Conservation (phyloP, 495 filamentous ascomycete species). For the Trichoderma parareesei region DNA sequence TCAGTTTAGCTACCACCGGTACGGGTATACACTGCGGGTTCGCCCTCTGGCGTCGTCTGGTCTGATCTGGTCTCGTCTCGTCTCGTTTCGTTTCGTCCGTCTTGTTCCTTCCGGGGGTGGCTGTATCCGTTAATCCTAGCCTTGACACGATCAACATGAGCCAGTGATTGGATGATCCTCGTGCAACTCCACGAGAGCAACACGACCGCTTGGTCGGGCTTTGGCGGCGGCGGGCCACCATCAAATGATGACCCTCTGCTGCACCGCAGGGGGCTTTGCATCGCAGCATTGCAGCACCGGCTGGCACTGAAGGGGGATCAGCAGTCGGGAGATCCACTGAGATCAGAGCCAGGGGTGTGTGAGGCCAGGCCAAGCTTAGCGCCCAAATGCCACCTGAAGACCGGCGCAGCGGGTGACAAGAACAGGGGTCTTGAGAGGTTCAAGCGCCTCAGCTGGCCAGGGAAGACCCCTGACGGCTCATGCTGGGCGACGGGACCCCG, state of each 20-base stretch:
- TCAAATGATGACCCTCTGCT: background rate
- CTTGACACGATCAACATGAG: background rate
- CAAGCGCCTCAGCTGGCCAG: background rate
- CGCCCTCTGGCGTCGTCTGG: background rate
- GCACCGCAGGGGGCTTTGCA: background rate
- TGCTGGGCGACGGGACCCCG: background rate
- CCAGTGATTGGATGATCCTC: background rate
- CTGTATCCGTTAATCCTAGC: background rate
- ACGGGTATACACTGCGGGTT: conserved; percentile 1
- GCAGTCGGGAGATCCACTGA: background rate
- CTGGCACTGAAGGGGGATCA: conserved; percentile 1
- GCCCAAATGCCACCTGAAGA: conserved; percentile 7
- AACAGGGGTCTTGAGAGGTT: background rate
- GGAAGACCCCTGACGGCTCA: background rate
- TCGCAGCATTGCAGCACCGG: background rate
- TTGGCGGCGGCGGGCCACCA: conserved; percentile 2
- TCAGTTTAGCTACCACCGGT: background rate
- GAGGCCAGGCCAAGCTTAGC: conserved; percentile 2
- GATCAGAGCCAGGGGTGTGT: background rate
- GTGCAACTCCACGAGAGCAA: background rate
- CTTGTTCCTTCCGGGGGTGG: background rate
- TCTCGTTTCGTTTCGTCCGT: background rate
- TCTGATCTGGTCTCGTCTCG: background rate
- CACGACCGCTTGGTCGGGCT: background rate
- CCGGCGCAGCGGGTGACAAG: conserved; percentile 3